Evolutionary conservation across 495 filamentous ascomycete species (phyloP).

Genomic region (Penicillium paradoxum): DNA sequence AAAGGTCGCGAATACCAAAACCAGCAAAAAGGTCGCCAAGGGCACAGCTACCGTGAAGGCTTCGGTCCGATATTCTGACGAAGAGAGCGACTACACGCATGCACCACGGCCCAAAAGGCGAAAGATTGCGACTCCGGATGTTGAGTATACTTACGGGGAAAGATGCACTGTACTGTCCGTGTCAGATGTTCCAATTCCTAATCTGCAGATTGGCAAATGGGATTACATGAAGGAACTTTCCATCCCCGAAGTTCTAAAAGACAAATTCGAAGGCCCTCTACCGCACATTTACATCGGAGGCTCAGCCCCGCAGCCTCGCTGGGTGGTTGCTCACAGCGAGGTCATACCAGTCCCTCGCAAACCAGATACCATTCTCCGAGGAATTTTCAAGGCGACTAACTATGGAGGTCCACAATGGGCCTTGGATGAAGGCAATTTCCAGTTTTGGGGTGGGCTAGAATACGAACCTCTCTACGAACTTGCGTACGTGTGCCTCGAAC

Average conservation of each 20-base stretch:
- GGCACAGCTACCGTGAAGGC: not conserved
- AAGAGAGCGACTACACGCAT: not conserved
- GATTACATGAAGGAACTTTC: not conserved
- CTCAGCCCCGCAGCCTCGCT: slow-evolving; percentile 1
- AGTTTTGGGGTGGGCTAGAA: not conserved
- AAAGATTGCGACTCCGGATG: not conserved
- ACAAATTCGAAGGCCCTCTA: not conserved
- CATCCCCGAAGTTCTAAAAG: not conserved
- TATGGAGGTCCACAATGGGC: not conserved
- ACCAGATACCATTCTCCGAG: not conserved
- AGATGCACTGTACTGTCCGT: not conserved
- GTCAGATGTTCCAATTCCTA: not conserved
- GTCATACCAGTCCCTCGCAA: not conserved
- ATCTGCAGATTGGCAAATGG: not conserved
- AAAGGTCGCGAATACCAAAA: not conserved
- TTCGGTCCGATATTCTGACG: too few species aligned
- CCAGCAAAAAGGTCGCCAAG: not conserved
- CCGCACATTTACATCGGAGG: not conserved
- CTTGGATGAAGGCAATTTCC: slow-evolving; percentile 2
- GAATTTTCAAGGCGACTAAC: not conserved
- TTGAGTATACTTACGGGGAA: not conserved
- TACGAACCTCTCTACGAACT: not conserved
- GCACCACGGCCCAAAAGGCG: not conserved
- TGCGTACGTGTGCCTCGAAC: not conserved
- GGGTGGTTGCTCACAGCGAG: not conserved